Evolutionary conservation across 331 rosid species (phyloP).

Genomic region (Spiraea crenata): DNA sequence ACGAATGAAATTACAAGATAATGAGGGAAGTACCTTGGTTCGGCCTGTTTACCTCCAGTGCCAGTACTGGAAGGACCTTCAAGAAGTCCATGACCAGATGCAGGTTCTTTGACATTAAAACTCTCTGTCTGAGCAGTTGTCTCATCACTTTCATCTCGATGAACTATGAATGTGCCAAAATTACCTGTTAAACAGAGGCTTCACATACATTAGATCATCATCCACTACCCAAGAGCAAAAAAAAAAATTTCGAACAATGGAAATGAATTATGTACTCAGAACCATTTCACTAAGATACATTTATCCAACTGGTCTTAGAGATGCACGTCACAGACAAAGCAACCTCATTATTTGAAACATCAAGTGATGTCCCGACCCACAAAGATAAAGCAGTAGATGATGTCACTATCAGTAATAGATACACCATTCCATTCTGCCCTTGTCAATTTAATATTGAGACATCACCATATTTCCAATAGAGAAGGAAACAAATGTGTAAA

Average conservation of each 20-base stretch:
- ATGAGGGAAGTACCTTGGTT: constrained; percentile 43
- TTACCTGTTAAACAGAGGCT: constrained; percentile 47
- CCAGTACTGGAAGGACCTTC: constrained; percentile 29
- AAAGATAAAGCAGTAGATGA: neutral
- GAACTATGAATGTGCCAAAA: constrained; percentile 78
- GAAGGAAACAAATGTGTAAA: neutral
- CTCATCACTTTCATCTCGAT: constrained; percentile 52
- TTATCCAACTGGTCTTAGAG: neutral
- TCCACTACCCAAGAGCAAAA: neutral
- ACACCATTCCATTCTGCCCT: neutral
- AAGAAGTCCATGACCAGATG: constrained; percentile 28
- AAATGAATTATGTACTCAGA: neutral
- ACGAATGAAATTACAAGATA: neutral
- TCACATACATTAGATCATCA: constrained; percentile 9
- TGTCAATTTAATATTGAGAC: neutral
- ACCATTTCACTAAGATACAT: neutral
- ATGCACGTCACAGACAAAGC: neutral
- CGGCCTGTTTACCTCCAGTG: constrained; percentile 36
- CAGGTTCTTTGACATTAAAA: constrained; percentile 38
- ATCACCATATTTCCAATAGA: neutral
- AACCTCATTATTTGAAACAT: neutral
- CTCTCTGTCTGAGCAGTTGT: constrained; percentile 24
- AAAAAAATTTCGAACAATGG: neutral
- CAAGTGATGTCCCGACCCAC: constrained; percentile 2
- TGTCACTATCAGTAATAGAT: neutral